phyloP scores from a whole-genome alignment of 2,329 filamentous ascomycete genomes.

The Penicillium frequentans region DNA sequence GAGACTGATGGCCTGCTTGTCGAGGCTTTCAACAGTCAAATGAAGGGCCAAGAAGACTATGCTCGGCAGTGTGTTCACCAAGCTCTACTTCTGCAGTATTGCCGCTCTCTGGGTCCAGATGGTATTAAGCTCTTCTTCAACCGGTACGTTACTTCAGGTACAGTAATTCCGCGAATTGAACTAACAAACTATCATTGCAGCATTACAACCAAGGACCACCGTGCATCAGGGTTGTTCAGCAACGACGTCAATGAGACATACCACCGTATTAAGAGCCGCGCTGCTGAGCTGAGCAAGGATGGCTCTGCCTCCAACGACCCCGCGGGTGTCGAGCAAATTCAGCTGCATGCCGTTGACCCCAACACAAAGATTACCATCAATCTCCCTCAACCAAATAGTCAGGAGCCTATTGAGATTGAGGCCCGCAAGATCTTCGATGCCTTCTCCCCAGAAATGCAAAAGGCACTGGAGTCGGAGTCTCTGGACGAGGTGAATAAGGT shows the following conservation, averaged over 20 bases:
- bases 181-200: slow-evolving; percentile 27
- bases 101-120: slow-evolving; percentile 81
- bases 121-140: slow-evolving; percentile 94
- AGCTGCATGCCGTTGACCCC: slow-evolving; percentile 93
- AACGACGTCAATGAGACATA: slow-evolving; percentile 93
- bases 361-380: slow-evolving; percentile 87
- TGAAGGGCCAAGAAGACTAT: slow-evolving; percentile 48
- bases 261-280: slow-evolving; percentile 73
- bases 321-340: slow-evolving; percentile 88
- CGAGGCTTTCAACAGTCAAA: slow-evolving; percentile 85
- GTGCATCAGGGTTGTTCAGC: slow-evolving; percentile 85
- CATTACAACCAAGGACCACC: slow-evolving; percentile 83
- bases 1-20: slow-evolving; percentile 90
- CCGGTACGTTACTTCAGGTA: slow-evolving; percentile 50
- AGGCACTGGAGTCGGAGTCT: slow-evolving; percentile 82
- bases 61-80: slow-evolving; percentile 90
- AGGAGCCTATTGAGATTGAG: slow-evolving; percentile 61
- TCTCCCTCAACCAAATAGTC: slow-evolving; percentile 69
- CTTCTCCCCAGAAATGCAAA: slow-evolving; percentile 78
- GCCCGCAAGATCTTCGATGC: slow-evolving; percentile 76
- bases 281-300: slow-evolving; percentile 69
- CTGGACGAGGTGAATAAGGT: slow-evolving; percentile 88
- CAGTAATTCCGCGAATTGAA: slow-evolving; percentile 5
- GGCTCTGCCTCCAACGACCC: slow-evolving; percentile 51
- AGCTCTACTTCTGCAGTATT: slow-evolving; percentile 90